Evolutionary conservation across 2,329 filamentous ascomycete species (phyloP), one percentile per base, ranked within the genome.

Genomic region (Xylariaceae sp.): DNA sequence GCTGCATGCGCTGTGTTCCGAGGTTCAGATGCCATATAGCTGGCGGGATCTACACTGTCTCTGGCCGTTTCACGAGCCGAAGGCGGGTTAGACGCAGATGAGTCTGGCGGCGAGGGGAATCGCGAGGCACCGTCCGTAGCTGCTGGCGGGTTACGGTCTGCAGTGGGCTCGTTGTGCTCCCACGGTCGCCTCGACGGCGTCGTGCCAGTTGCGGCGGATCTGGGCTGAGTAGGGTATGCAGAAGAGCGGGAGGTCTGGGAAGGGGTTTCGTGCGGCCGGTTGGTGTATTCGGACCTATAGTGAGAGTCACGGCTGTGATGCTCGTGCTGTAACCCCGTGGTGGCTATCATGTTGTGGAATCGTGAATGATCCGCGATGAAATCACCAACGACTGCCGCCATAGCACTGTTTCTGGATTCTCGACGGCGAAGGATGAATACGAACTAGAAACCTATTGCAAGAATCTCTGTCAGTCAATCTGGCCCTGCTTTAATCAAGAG

Each of bases 281-380:
- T 73, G 53, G 62, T 62, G n/a, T 72, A 70, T 44, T 64, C 56
- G 54, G 70, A 63, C 57, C 68, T 52, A 56, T 67, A 66, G 50
- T 68, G 66, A 40, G 63, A 66, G 60, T 77, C 71, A 66, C 75
- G 71, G 48, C 73, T 63, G 51, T 72, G 72, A 57, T 75, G 75
- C 56, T 72, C 73, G 56, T 72, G 73, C 56, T 68, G 69, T 56
- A 75, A 60, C 44, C 71, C 71, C 40, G 75, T 68, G 49, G 71
- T 69, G 51, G 73, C 70, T 74, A 89, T 86, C 77, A 84, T 87
- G 73, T 77, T 82, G 75, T 83, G 81, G 71, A 86, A 85, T 71
- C 83, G 80, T 62, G 81, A 77, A 61, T 84, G 77, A 72, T 89
- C 84, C 69, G 87, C 80, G 71, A 84, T 82, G 74, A 84, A 84